Percentiles rank a stretch among this genome's conserved stretches.
Evolutionary conservation across 139 green algal species (phyloP).

Genomic region (Chara braunii): DNA sequence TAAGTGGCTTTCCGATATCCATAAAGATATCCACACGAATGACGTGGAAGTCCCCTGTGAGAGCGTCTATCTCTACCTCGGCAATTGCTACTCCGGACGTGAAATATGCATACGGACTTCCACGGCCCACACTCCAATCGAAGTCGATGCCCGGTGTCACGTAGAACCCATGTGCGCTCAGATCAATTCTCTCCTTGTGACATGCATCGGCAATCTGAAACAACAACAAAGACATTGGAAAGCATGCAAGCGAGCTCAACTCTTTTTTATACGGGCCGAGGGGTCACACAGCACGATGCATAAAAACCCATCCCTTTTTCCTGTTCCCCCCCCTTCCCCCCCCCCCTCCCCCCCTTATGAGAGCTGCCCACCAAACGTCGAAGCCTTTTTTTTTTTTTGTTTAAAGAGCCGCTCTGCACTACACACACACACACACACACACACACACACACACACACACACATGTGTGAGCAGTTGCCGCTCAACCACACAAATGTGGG

Average conservation of each 20-base stretch:
- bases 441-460: no score
- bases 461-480: no score
- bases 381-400: no score
- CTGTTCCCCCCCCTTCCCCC: no score
- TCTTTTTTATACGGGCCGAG: no score
- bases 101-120: conserved; percentile 89
- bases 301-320: no score
- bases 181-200: conserved; percentile 78
- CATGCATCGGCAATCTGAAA: conserved; percentile 55
- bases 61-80: conserved; percentile 83
- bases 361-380: no score
- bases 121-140: conserved; percentile 44
- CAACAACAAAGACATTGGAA: not conserved
- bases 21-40: conserved; percentile 81
- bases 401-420: no score
- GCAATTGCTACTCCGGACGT: conserved; percentile 54
- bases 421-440: no score
- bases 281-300: no score
- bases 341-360: no score
- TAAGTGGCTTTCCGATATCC: conserved; percentile 87
- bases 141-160: conserved; percentile 74
- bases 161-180: conserved; percentile 92
- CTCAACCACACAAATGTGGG: no score
- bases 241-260: not conserved
- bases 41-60: conserved; percentile 74